Percentiles rank a stretch among this genome's conserved stretches.
Evolutionary conservation across 306 rosid genomes (phyloP).

Genomic region (Hippophae rhamnoides): DNA sequence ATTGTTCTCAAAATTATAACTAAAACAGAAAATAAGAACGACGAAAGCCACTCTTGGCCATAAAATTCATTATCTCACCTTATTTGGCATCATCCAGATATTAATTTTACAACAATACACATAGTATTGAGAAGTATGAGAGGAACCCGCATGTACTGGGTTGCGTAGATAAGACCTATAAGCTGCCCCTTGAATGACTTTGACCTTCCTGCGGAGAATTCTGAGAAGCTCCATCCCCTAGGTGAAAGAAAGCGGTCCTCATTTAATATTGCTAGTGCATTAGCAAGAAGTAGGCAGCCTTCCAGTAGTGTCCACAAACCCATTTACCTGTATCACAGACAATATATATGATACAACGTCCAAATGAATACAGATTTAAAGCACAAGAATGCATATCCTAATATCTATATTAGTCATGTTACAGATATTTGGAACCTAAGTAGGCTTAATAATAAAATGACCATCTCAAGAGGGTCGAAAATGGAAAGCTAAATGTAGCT

Average conservation of each 20-base stretch:
- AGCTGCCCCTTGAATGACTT: constrained; percentile 65
- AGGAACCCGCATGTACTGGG: constrained; percentile 71
- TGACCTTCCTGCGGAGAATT: constrained; percentile 51
- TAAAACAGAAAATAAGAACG: neutral
- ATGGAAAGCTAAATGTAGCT: too few relatives aligned
- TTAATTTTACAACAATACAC: constrained; percentile 52
- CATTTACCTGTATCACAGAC: constrained; percentile 50
- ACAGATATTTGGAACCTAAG: too few relatives aligned
- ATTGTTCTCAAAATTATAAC: neutral
- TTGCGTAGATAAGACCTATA: constrained; percentile 70
- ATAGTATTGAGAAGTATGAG: constrained; percentile 57
- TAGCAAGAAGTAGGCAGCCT: constrained; percentile 71
- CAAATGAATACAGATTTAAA: too few relatives aligned
- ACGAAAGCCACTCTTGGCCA: neutral
- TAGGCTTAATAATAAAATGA: too few relatives aligned
- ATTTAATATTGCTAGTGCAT: constrained; percentile 66
- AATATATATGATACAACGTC: neutral
- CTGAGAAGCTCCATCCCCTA: constrained; percentile 63
- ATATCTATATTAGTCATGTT: too few relatives aligned
- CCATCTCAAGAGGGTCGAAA: too few relatives aligned
- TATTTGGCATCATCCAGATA: constrained; percentile 49
- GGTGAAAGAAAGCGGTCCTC: constrained; percentile 77
- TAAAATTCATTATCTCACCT: constrained; percentile 26
- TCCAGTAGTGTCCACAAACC: constrained; percentile 82
- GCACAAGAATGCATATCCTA: too few relatives aligned